Evolutionary conservation across 352 stramenopile genomes (phyloP), one percentile per base, ranked within the genome.

Genomic region (Aphanomyces stellatus): DNA sequence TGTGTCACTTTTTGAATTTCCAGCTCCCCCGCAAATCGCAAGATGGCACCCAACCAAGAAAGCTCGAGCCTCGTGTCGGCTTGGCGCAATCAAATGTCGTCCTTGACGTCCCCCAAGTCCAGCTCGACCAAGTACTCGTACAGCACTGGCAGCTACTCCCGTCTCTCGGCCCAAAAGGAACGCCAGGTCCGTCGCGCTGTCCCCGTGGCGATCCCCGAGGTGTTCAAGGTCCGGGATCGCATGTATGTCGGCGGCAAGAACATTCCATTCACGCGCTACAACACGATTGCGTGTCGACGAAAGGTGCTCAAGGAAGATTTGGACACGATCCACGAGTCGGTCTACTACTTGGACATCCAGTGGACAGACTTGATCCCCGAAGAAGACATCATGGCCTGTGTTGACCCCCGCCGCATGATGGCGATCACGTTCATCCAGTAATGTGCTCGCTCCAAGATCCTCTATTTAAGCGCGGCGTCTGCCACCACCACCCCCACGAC

Each of bases 221-320:
- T 67, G 17, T 67, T 35, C 24, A 42, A 46, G 25, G 8, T 8
- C 11, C 43, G 60, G 7, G 46, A 67, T 22, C 46, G 60, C 41
- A 28, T 30, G 15, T 59, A 53, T 41, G 60, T 67, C 27, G 60
- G 60, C 17, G 60, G 60, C 19, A 67, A 67, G 19, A 56, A 57
- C 33, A 67, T 67, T 28, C 60, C 60, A 28, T 67, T 67, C 43
- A 67, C 60, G n/a, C 43, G 60, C 43, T 34, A 43, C 22, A 67
- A 67, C 37, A 64, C 37, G 55, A 64, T 64, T 19, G 55, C 19
- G 19, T 27, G 22, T 13, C 55, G 55, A 22, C 35, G 37, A 31
- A 64, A 64, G 30, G 19, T 22, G 8, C 35, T 46, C 22, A 48
- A 35, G 7, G 55, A 64, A 43, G 55, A 64, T 35, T 35, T 64